Conservation (phyloP, 768 basidiomycete genomes). For the Suillus alpinus region DNA sequence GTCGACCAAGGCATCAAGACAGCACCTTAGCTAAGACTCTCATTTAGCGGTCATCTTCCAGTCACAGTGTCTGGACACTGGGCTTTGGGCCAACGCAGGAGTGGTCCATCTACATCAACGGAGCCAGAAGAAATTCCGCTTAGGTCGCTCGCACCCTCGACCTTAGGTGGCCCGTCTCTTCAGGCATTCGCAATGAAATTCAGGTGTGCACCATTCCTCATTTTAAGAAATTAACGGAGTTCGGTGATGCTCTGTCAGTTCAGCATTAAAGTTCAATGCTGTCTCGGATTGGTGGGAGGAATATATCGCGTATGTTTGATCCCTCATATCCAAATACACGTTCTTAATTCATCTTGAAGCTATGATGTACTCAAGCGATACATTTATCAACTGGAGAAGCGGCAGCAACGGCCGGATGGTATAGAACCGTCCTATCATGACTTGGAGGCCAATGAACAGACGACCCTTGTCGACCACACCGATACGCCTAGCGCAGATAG, state of each 20-base stretch:
- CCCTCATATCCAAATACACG: not conserved
- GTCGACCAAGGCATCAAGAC: not conserved
- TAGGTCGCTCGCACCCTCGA: conserved; percentile 8
- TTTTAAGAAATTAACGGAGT: no score
- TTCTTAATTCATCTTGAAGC: conserved; percentile 32
- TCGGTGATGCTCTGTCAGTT: conserved; percentile 37
- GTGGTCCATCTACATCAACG: conserved; percentile 4
- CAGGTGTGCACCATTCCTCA: conserved; percentile 20
- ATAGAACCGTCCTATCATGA: conserved; percentile 44
- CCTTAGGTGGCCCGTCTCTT: not conserved
- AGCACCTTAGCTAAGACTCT: not conserved
- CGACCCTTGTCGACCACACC: conserved; percentile 48
- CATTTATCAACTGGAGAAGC: conserved; percentile 84
- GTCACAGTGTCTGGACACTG: not conserved
- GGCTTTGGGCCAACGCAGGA: not conserved
- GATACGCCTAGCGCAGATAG: conserved; percentile 44
- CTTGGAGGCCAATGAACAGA: conserved; percentile 62
- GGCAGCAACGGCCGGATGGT: conserved; percentile 47
- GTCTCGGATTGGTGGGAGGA: conserved; percentile 92
- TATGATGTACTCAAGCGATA: conserved; percentile 83
- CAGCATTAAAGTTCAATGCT: conserved; percentile 87
- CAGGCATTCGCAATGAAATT: conserved; percentile 30
- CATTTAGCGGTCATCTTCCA: not conserved
- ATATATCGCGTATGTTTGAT: conserved; percentile 71
- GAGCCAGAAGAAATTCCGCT: conserved; percentile 26